These are phyloP conservation scores for Colletotrichum tropicale DNA, from an alignment of 2,329 filamentous ascomycete species.

Conservation along the genomic window DNA sequence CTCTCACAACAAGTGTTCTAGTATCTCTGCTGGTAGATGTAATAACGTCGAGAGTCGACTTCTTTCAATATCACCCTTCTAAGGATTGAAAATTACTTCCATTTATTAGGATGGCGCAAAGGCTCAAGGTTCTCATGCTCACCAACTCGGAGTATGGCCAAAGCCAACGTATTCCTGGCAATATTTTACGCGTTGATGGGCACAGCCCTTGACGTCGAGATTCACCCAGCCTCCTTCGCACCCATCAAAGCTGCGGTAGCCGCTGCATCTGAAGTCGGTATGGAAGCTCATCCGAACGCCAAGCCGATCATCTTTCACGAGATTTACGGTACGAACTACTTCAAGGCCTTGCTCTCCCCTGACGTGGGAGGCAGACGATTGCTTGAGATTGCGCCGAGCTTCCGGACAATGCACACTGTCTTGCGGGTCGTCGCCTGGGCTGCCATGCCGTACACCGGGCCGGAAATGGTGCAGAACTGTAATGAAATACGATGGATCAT, in stretches of 20 bases:
- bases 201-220: neutral
- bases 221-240: constrained; percentile 18
- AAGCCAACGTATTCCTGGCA: constrained; percentile 28
- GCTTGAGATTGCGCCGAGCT: neutral
- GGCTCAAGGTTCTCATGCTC: constrained; percentile 16
- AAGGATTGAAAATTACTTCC: too few species aligned
- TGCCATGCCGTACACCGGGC: neutral
- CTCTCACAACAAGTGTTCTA: too few species aligned
- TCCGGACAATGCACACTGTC: neutral
- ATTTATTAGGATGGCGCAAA: neutral
- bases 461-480: neutral
- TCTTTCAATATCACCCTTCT: too few species aligned
- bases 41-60: too few species aligned
- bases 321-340: neutral
- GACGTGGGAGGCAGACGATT: neutral
- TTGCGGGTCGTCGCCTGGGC: neutral
- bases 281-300: neutral
- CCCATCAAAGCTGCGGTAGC: neutral
- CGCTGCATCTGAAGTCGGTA: neutral
- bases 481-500: neutral
- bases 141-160: constrained; percentile 27
- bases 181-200: constrained; percentile 21
- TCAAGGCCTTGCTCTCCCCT: neutral
- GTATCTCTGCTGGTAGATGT: too few species aligned
- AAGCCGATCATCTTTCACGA: neutral